These are phyloP conservation scores for Isabelozyma pseudorhagii DNA, from an alignment of 805 yeast species.

Conservation along the genomic window DNA sequence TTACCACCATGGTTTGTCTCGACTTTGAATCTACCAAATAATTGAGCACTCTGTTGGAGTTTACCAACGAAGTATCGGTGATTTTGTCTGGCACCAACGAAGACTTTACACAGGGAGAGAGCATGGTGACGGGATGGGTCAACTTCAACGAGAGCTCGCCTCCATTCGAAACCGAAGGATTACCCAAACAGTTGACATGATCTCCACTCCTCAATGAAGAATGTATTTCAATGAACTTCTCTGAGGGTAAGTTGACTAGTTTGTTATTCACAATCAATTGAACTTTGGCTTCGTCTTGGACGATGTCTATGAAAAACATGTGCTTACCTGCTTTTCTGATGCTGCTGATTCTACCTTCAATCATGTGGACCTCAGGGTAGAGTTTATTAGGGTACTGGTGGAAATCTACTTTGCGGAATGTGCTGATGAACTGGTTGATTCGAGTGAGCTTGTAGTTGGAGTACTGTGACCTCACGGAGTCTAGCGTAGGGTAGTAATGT, in stretches of 20 bases:
- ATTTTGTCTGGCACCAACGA: constrained; percentile 55
- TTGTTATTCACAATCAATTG: constrained; percentile 63
- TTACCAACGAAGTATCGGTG: constrained; percentile 52
- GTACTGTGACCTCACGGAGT: background rate
- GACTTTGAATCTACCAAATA: constrained; percentile 60
- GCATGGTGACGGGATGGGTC: constrained; percentile 43
- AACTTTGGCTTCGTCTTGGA: constrained; percentile 55
- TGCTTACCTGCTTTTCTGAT: constrained; percentile 68
- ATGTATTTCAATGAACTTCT: constrained; percentile 40
- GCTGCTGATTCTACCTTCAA: constrained; percentile 56
- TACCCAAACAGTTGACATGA: constrained; percentile 60
- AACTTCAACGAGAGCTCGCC: constrained; percentile 77
- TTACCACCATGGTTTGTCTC: constrained; percentile 43
- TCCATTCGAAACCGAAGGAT: constrained; percentile 69
- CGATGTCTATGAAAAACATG: constrained; percentile 64
- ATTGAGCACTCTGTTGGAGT: constrained; percentile 69
- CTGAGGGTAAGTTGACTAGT: constrained; percentile 38
- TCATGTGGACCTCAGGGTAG: constrained; percentile 2
- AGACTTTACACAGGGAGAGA: constrained; percentile 59
- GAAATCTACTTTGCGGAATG: constrained; percentile 7
- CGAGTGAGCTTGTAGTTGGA: background rate
- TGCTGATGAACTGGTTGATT: constrained; percentile 4
- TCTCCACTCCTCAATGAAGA: constrained; percentile 66
- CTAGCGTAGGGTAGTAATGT: background rate
- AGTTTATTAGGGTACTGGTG: constrained; percentile 5